phyloP scores from a whole-genome alignment of 306 rosid species.

The Prinsepia uniflora region DNA sequence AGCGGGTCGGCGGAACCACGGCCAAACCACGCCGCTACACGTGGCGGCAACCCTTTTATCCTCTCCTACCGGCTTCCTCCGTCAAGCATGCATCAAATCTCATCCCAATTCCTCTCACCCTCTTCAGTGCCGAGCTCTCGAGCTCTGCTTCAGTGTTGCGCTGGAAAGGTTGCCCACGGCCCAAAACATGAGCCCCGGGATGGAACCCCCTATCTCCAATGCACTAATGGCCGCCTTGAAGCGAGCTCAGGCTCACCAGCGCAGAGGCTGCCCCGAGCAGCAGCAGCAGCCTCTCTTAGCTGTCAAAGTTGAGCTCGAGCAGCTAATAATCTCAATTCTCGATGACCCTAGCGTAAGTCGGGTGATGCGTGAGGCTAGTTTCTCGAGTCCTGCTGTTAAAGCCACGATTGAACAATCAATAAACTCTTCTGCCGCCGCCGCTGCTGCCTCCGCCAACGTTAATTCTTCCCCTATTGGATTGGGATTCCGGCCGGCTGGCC shows the following conservation, averaged over 20 bases:
- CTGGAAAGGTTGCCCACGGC: slow-evolving; percentile 86
- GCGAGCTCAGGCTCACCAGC: slow-evolving; percentile 97
- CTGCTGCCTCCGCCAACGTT: slow-evolving; percentile 24
- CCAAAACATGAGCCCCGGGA: slow-evolving; percentile 53
- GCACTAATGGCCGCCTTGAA: slow-evolving; percentile 93
- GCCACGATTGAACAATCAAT: slow-evolving; percentile 80
- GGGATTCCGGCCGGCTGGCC: slow-evolving; percentile 52
- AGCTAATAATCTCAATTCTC: slow-evolving; percentile 83
- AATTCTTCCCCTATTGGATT: slow-evolving; percentile 57
- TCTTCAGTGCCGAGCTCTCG: slow-evolving; percentile 92
- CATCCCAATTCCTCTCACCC: slow-evolving; percentile 96
- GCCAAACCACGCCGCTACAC: slow-evolving; percentile 93
- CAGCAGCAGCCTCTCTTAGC: slow-evolving; percentile 96
- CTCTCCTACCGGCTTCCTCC: slow-evolving; percentile 73
- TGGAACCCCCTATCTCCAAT: slow-evolving; percentile 88
- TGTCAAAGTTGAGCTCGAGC: slow-evolving; percentile 90
- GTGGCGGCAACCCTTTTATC: slow-evolving; percentile 85
- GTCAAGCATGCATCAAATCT: slow-evolving; percentile 93
- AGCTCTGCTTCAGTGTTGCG: slow-evolving; percentile 94
- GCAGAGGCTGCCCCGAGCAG: slow-evolving; percentile 93
- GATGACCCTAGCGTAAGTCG: slow-evolving; percentile 97
- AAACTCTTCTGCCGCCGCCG: slow-evolving; percentile 36
- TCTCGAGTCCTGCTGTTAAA: slow-evolving; percentile 87
- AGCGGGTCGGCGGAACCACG: slow-evolving; percentile 86
- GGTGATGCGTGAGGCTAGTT: slow-evolving; percentile 94